These are phyloP conservation scores for Breynia disticha DNA, from an alignment of 441 rosid genomes.

Conservation along the genomic window DNA sequence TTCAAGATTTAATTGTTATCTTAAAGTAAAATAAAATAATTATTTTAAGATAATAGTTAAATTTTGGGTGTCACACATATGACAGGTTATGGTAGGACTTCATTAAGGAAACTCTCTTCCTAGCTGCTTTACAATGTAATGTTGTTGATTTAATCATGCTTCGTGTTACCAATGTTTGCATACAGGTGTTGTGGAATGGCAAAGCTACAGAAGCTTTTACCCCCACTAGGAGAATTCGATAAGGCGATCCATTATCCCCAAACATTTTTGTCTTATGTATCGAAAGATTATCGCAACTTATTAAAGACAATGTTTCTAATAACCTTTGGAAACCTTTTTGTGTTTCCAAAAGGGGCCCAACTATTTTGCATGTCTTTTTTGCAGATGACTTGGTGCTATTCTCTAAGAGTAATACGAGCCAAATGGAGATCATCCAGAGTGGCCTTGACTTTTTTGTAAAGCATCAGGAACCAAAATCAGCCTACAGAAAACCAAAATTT, in stretches of 20 bases:
- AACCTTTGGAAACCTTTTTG: not conserved
- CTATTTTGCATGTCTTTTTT: no score
- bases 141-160: no score
- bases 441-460: no score
- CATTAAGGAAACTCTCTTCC: not conserved
- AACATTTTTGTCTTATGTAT: not conserved
- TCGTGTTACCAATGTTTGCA: not conserved
- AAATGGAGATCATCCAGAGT: not conserved
- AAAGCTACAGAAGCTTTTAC: not conserved
- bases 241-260: not conserved
- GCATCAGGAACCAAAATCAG: no score
- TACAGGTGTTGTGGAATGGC: not conserved
- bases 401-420: not conserved
- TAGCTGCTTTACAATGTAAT: no score
- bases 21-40: no score
- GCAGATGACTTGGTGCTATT: not conserved
- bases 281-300: not conserved
- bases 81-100: not conserved
- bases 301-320: not conserved
- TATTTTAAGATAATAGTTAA: no score
- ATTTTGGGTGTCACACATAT: no score
- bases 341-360: not conserved
- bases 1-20: no score
- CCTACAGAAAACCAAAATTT: no score
- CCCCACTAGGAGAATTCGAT: not conserved